Conservation (phyloP, 306 rosid species). For the Vigna angularis region DNA sequence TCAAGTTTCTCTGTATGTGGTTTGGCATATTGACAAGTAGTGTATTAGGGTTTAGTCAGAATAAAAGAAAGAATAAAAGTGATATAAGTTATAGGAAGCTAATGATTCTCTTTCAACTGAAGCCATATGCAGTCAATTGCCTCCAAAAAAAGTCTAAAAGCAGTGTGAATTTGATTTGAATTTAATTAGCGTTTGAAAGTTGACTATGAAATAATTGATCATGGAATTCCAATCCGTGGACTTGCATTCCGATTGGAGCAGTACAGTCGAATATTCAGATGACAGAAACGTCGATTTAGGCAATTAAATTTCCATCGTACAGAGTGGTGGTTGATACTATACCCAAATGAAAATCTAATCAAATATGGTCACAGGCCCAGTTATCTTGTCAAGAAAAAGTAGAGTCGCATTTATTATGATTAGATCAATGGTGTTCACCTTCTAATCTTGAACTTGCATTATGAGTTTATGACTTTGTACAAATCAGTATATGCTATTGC, state of each 20-base stretch:
- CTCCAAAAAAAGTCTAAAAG: slow-evolving; percentile 27
- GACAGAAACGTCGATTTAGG: background rate
- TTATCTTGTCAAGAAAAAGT: background rate
- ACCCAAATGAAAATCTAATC: slow-evolving; percentile 18
- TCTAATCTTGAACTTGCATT: slow-evolving; percentile 9
- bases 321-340: slow-evolving; percentile 4
- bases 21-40: background rate
- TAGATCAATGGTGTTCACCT: background rate
- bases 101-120: background rate
- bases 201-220: slow-evolving; percentile 28
- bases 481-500: background rate
- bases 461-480: background rate
- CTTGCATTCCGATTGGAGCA: background rate
- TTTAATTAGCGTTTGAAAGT: background rate
- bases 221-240: slow-evolving; percentile 11
- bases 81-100: background rate
- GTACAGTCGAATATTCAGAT: slow-evolving; percentile 18
- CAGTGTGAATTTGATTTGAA: background rate
- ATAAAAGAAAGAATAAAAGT: background rate
- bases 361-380: background rate
- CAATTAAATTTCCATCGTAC: slow-evolving; percentile 13
- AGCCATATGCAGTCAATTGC: slow-evolving; percentile 15
- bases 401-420: background rate
- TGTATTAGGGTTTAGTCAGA: background rate
- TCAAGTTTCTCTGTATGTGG: background rate